A percentile compares a stretch with the other conserved stretches of the same genome.
phyloP scores from a whole-genome alignment of 2,329 filamentous ascomycete species.

The Apiospora rasikravindrae region DNA sequence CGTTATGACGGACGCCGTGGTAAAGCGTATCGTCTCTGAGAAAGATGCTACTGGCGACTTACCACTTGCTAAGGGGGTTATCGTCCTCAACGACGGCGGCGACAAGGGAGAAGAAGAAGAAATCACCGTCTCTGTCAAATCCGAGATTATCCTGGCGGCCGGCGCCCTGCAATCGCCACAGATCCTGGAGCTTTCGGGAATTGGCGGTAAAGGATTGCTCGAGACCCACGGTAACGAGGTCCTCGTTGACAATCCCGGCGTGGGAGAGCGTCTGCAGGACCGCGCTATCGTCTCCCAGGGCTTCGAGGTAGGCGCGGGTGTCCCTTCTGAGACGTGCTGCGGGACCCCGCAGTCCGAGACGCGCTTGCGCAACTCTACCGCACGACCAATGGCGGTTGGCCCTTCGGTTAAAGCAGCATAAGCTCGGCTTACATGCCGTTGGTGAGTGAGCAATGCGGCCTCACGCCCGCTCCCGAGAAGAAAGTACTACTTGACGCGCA shows the following conservation, averaged over 20 bases:
- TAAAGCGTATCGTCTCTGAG: slow-evolving; percentile 41
- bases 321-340: slow-evolving; percentile 45
- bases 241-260: slow-evolving; percentile 47
- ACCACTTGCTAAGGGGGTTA: slow-evolving; percentile 42
- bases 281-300: slow-evolving; percentile 44
- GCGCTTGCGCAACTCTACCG: slow-evolving; percentile 43
- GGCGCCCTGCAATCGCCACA: slow-evolving; percentile 45
- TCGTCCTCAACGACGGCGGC: slow-evolving; percentile 27
- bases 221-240: slow-evolving; percentile 42
- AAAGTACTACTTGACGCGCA: slow-evolving; percentile 35
- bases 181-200: slow-evolving; percentile 42
- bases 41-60: slow-evolving; percentile 29
- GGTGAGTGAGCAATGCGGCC: slow-evolving; percentile 31
- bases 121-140: slow-evolving; percentile 24
- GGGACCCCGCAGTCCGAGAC: slow-evolving; percentile 40
- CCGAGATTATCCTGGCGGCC: slow-evolving; percentile 49
- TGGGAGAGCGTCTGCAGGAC: slow-evolving; percentile 54
- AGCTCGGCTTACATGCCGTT: slow-evolving; percentile 42
- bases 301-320: slow-evolving; percentile 48
- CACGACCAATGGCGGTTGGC: slow-evolving; percentile 38
- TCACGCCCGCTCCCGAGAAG: slow-evolving; percentile 33
- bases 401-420: slow-evolving; percentile 48
- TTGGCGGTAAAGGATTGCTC: slow-evolving; percentile 46
- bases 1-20: slow-evolving; percentile 40
- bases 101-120: slow-evolving; percentile 25